These are phyloP conservation scores for Globisporangium megalacanthum DNA, from an alignment of 352 stramenopile genomes.

Conservation along the genomic window DNA sequence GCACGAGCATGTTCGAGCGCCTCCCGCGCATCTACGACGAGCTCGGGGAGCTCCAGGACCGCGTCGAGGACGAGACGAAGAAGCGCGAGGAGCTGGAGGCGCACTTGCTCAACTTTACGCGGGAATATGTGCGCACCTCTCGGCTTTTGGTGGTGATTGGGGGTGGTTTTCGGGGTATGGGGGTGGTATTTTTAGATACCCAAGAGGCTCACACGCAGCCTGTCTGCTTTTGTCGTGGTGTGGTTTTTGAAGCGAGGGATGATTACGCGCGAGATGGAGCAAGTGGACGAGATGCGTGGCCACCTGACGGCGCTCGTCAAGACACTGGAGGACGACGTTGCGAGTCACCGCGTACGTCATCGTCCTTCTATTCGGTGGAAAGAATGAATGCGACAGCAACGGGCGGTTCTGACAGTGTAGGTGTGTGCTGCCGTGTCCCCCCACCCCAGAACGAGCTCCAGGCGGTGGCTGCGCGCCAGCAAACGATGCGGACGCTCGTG, in stretches of 20 bases:
- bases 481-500: conserved; percentile 27
- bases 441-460: conserved; percentile 43
- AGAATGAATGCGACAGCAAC: too few relatives aligned
- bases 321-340: conserved; percentile 56
- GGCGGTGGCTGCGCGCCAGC: conserved; percentile 25
- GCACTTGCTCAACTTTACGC: conserved; percentile 56
- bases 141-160: background rate
- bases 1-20: conserved; percentile 59
- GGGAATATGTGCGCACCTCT: conserved; percentile 35
- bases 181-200: too few relatives aligned
- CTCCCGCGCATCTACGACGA: conserved; percentile 65
- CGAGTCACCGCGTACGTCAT: conserved; percentile 36
- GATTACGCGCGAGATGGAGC: conserved; percentile 43
- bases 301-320: conserved; percentile 49
- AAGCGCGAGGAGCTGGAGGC: conserved; percentile 63
- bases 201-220: background rate
- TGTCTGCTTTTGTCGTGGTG: background rate
- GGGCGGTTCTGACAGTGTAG: background rate
- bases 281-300: conserved; percentile 47
- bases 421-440: background rate
- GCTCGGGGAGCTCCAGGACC: conserved; percentile 57
- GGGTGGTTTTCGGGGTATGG: background rate
- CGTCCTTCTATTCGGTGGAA: too few relatives aligned
- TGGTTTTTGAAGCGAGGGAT: conserved; percentile 24
- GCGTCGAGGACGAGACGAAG: conserved; percentile 61